Evolutionary conservation across 2,329 filamentous ascomycete species (phyloP).

Genomic region (Falciphora oryzae): DNA sequence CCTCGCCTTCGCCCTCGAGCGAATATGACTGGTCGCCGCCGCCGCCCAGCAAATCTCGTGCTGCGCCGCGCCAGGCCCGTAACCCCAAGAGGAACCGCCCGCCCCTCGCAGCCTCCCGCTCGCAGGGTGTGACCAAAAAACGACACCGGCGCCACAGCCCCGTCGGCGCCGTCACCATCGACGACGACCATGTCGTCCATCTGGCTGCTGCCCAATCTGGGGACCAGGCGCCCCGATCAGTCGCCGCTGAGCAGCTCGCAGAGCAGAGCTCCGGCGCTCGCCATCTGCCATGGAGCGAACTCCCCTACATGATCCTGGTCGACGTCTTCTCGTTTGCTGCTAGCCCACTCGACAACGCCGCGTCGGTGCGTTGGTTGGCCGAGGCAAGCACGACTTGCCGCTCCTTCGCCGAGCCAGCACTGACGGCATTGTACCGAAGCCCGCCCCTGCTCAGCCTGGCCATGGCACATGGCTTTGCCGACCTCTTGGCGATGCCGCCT

Average conservation of each 20-base stretch:
- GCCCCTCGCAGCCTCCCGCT: background rate
- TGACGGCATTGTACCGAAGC: constrained; percentile 65
- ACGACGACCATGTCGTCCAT: background rate
- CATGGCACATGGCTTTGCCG: constrained; percentile 39
- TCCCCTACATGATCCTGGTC: constrained; percentile 55
- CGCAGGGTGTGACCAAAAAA: background rate
- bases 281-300: constrained; percentile 19
- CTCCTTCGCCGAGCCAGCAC: constrained; percentile 63
- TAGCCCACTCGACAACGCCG: constrained; percentile 43
- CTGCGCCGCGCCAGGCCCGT: no score
- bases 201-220: background rate
- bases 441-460: constrained; percentile 53
- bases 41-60: background rate
- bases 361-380: constrained; percentile 55
- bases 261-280: background rate
- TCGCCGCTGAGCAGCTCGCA: background rate
- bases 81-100: background rate
- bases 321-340: constrained; percentile 66
- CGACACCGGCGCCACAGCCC: background rate
- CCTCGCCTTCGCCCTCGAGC: background rate
- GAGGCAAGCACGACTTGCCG: constrained; percentile 57
- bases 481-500: constrained; percentile 49
- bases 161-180: no score
- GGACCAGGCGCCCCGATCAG: no score
- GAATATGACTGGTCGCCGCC: background rate